Base-by-base conservation (phyloP, 2,329 filamentous ascomycete genomes). In the Colletotrichum lini region DNA sequence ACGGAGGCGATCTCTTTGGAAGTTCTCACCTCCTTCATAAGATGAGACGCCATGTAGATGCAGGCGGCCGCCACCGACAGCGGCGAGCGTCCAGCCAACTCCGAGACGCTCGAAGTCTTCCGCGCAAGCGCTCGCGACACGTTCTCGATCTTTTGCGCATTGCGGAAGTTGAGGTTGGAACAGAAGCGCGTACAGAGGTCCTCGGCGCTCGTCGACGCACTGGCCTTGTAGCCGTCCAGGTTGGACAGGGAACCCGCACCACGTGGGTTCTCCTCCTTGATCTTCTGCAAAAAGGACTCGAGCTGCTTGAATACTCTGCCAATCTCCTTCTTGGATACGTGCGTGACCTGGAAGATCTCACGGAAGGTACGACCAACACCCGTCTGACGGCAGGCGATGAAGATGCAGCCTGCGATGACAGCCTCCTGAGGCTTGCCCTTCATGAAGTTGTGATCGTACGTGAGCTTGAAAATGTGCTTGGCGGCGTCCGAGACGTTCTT, bases 261-360 rank as follows among this genome's bases (percentile, higher is more conserved):
- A 67, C 80, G 77, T 50, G 86, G 87, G 77, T 90, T 88, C 66
- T 89, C 84, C 74, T 92, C 91, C 78, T 94, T 90, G 61, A 92
- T 89, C 77, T 91, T 91, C 78, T 92, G 91, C 78, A 98, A 89
- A 83, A 97, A 98, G 76, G 92, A 91, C 83, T 98, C 95, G 54
- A 99, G 87, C 69, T 91, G 87, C 85, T 99, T 99, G 89, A 98
- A 99, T 30, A 96, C 96, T 69, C 95, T 88, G 26, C 96, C 96
- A 74, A 99, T 98, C 79, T 99, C 97, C 84, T 98, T 98, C 86
- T 98, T 98, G 72, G 93, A 92, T 38, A 99, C 96, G 76, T 94
- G 94, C 10, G 96, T 99, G 80, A 98, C 87, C 72, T 94, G 92
- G 84, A 94, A 97, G 77, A 99, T 96, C 81, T 99, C 97, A 59